These are phyloP conservation scores for Camellia lanceoleosa DNA, from an alignment of 148 eudicot genomes.

Conservation along the genomic window DNA sequence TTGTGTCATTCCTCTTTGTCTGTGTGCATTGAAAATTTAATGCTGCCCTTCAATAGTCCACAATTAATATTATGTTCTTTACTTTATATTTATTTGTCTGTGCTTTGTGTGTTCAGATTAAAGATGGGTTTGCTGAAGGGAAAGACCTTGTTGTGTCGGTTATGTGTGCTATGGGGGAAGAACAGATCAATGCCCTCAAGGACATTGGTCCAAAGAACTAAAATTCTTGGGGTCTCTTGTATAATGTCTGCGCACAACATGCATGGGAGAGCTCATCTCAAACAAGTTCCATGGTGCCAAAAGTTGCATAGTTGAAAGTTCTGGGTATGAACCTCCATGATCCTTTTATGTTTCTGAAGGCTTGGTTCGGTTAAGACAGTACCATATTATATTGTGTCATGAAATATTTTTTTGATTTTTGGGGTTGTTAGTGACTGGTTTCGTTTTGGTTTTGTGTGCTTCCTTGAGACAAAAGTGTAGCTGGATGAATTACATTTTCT, in stretches of 20 bases:
- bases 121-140: too few relatives aligned
- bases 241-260: not conserved
- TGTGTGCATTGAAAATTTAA: too few relatives aligned
- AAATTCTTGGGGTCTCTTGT: too few relatives aligned
- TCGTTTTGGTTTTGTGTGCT: not conserved
- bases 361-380: not conserved
- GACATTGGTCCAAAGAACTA: too few relatives aligned
- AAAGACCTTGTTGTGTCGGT: too few relatives aligned
- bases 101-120: too few relatives aligned
- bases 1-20: too few relatives aligned
- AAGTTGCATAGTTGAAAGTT: not conserved
- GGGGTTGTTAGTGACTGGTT: not conserved
- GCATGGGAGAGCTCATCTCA: not conserved
- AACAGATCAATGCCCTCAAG: too few relatives aligned
- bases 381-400: not conserved
- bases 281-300: not conserved
- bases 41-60: too few relatives aligned
- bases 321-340: not conserved
- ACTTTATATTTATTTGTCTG: too few relatives aligned
- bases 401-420: slow-evolving; percentile 1
- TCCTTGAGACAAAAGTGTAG: not conserved
- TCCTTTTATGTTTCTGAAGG: not conserved
- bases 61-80: too few relatives aligned
- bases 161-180: too few relatives aligned
- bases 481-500: not conserved